Conservation (phyloP, 2,329 filamentous ascomycete genomes). For the Colletotrichum gloeosporioides region DNA sequence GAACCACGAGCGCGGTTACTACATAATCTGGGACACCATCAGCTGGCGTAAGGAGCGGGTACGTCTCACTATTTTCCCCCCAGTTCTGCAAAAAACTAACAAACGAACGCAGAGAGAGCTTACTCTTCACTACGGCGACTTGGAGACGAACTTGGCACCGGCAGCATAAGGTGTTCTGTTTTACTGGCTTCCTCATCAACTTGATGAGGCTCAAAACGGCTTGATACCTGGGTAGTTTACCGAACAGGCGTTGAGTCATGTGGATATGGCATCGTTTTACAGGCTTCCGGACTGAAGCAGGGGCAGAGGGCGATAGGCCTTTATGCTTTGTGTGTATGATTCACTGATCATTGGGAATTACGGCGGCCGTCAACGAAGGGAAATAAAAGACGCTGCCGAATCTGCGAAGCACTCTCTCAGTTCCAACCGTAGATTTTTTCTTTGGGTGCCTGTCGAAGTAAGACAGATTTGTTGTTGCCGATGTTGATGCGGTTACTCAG, state of each 20-base stretch:
- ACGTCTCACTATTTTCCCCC: constrained; percentile 33
- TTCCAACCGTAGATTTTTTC: background rate
- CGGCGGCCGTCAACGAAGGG: constrained; percentile 10
- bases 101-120: constrained; percentile 57
- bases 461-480: background rate
- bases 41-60: constrained; percentile 69
- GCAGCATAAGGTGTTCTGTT: constrained; percentile 6
- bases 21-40: constrained; percentile 69
- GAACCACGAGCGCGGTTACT: constrained; percentile 68
- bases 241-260: constrained; percentile 19
- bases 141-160: constrained; percentile 51
- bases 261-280: constrained; percentile 11
- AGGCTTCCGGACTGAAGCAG: constrained; percentile 14
- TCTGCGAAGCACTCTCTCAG: background rate
- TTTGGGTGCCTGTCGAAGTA: background rate
- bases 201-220: constrained; percentile 12
- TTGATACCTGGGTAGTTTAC: constrained; percentile 13
- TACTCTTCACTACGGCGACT: constrained; percentile 65
- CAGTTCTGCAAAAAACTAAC: background rate
- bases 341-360: constrained; percentile 15
- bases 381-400: constrained; percentile 19
- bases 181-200: constrained; percentile 2
- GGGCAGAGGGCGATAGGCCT: constrained; percentile 2
- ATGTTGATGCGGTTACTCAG: background rate
- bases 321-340: constrained; percentile 19